Evolutionary conservation across 768 basidiomycete species (phyloP).

Genomic region (Lactifluus hygrophoroides): DNA sequence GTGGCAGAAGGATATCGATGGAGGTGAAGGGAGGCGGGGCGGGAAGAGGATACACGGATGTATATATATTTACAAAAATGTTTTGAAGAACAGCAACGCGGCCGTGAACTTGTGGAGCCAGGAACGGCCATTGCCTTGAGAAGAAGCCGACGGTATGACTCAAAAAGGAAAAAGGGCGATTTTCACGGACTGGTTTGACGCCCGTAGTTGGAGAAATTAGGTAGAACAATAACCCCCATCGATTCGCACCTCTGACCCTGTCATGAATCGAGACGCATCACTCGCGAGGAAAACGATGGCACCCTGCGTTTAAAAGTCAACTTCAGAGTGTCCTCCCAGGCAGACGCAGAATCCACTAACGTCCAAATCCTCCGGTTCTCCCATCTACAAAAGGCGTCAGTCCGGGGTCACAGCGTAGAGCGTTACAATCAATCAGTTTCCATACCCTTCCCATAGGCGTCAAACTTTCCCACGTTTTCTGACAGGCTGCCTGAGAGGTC

Average conservation of each 20-base stretch:
- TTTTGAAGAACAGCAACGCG: background rate
- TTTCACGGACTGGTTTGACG: background rate
- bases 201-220: conserved; percentile 29
- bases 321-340: no score
- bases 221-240: conserved; percentile 85
- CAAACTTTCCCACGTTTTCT: conserved; percentile 78
- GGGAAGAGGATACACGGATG: background rate
- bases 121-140: conserved; percentile 4
- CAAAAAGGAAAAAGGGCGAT: conserved; percentile 4
- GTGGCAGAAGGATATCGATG: background rate
- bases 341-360: conserved; percentile 47
- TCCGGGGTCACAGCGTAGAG: no score
- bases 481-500: conserved; percentile 12
- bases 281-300: conserved; percentile 87
- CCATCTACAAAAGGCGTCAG: conserved; percentile 46
- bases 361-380: conserved; percentile 71
- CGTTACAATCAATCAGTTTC: no score
- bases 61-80: background rate
- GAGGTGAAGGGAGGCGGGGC: background rate
- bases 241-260: conserved; percentile 75
- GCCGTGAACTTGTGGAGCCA: conserved; percentile 10
- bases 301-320: conserved; percentile 38
- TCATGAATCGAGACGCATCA: conserved; percentile 86
- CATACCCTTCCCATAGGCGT: conserved; percentile 82
- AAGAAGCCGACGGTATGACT: conserved; percentile 11